Percentiles rank a stretch among this genome's conserved stretches.
These are phyloP conservation scores for Chamaecrista fasciculata DNA, from an alignment of 306 rosid genomes.

Conservation along the genomic window DNA sequence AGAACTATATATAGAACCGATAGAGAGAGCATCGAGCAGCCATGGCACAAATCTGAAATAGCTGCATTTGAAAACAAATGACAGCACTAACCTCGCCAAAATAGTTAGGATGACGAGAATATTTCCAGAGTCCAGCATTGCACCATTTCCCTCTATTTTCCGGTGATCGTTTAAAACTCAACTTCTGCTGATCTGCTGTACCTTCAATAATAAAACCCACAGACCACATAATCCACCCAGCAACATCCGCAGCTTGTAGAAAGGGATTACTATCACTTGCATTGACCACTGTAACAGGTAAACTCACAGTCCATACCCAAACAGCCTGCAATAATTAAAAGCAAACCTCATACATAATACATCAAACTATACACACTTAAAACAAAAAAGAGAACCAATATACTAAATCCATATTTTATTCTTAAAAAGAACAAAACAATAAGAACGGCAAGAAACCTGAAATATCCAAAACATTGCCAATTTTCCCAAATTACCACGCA, in stretches of 20 bases:
- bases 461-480: conserved; percentile 91
- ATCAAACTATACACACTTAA: conserved; percentile 13
- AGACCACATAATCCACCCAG: conserved; percentile 87
- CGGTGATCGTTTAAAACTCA: conserved; percentile 56
- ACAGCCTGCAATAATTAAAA: conserved; percentile 61
- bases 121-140: conserved; percentile 77
- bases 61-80: conserved; percentile 19
- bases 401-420: background rate
- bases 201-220: conserved; percentile 73
- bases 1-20: conserved; percentile 9
- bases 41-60: conserved; percentile 23
- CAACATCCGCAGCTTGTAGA: conserved; percentile 57
- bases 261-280: conserved; percentile 66
- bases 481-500: conserved; percentile 70
- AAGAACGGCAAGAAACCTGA: conserved; percentile 58
- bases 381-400: background rate
- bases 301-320: conserved; percentile 98
- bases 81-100: conserved; percentile 82
- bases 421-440: background rate
- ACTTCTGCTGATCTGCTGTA: conserved; percentile 85
- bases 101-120: conserved; percentile 96
- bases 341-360: conserved; percentile 1
- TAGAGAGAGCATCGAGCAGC: background rate
- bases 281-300: conserved; percentile 85
- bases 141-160: conserved; percentile 90